These are phyloP conservation scores for Ceratocystis smalleyi DNA, from an alignment of 2,329 filamentous ascomycete species.

Conservation along the genomic window DNA sequence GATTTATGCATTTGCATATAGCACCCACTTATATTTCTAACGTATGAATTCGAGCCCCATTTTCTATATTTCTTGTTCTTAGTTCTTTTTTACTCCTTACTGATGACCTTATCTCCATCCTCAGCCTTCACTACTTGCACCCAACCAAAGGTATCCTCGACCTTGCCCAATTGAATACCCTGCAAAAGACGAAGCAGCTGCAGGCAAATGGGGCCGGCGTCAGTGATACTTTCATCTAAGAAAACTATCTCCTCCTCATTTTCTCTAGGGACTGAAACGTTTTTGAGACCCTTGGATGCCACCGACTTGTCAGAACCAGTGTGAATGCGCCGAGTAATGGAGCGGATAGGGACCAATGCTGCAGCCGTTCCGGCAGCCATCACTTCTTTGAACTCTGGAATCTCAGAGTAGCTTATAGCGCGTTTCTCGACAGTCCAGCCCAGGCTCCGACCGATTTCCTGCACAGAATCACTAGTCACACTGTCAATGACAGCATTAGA, in stretches of 20 bases:
- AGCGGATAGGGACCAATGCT: slow-evolving; percentile 78
- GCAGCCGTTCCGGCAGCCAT: slow-evolving; percentile 87
- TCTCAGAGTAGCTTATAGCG: slow-evolving; percentile 48
- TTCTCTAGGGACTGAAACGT: not conserved
- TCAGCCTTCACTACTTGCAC: slow-evolving; percentile 32
- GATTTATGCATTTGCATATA: not conserved
- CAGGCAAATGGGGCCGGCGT: slow-evolving; percentile 57
- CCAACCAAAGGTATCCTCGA: slow-evolving; percentile 67
- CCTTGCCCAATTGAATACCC: slow-evolving; percentile 70
- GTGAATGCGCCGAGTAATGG: slow-evolving; percentile 54
- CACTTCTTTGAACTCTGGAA: slow-evolving; percentile 49
- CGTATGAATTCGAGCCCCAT: not conserved
- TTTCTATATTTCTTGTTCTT: not conserved
- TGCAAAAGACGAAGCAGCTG: slow-evolving; percentile 63
- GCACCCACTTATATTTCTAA: not conserved
- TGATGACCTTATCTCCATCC: slow-evolving; percentile 31
- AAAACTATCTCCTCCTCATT: slow-evolving; percentile 39
- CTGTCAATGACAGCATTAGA: slow-evolving; percentile 76
- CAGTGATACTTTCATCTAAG: slow-evolving; percentile 40
- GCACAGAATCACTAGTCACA: slow-evolving; percentile 67
- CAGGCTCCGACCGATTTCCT: slow-evolving; percentile 57
- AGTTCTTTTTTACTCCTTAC: slow-evolving; percentile 15
- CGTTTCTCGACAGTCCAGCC: slow-evolving; percentile 76
- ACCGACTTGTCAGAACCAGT: slow-evolving; percentile 27
- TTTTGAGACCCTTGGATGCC: slow-evolving; percentile 20